Percentiles rank a stretch among this genome's conserved stretches.
These are phyloP conservation scores for Linnemannia schmuckeri DNA, from an alignment of 192 early-diverging fungal species.

Conservation along the genomic window DNA sequence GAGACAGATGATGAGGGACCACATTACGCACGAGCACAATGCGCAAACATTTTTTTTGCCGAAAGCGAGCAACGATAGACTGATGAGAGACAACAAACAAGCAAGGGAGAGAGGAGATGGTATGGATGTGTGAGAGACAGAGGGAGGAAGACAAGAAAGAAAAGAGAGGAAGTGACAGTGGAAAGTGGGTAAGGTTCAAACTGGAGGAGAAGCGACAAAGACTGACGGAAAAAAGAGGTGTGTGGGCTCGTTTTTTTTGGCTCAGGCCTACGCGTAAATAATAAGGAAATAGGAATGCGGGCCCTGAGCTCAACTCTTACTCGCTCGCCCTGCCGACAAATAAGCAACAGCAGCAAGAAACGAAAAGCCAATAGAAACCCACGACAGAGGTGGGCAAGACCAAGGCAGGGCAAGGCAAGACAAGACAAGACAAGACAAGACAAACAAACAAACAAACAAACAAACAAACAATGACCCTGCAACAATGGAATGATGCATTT, in stretches of 20 bases:
- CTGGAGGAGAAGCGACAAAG: too few species aligned
- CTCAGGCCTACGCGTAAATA: slow-evolving; percentile 1
- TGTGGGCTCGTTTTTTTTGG: background rate
- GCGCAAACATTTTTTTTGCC: slow-evolving; percentile 7
- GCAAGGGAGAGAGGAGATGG: background rate
- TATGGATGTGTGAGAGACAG: background rate
- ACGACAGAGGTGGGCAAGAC: background rate
- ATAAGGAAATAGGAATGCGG: background rate
- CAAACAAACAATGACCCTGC: slow-evolving; percentile 3
- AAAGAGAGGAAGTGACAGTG: too few species aligned
- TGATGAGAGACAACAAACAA: background rate
- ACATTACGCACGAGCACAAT: background rate
- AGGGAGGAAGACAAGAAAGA: background rate
- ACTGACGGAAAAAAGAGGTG: background rate
- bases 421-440: too few species aligned
- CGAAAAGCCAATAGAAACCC: background rate
- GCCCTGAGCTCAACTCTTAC: background rate
- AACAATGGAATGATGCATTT: background rate
- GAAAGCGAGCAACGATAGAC: background rate
- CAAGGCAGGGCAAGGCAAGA: background rate
- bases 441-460: background rate
- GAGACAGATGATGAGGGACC: background rate
- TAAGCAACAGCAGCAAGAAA: background rate
- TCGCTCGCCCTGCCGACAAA: background rate
- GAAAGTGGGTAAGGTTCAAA: too few species aligned